Conservation (phyloP, 371 early-diverging fungal genomes). For the Circinella minor region DNA sequence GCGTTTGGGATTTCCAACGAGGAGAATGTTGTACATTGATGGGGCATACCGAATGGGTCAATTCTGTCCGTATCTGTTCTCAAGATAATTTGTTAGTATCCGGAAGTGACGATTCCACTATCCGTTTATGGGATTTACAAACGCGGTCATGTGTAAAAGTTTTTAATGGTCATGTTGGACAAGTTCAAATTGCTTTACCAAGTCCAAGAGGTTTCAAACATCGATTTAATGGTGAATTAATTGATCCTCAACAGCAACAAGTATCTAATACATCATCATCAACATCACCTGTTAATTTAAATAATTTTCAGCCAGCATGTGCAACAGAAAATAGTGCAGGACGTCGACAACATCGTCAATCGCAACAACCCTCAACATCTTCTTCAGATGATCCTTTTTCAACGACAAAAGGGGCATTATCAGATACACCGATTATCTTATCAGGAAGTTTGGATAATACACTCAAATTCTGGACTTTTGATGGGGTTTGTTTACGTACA, state of each 20-base stretch:
- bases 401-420: slow-evolving; percentile 7
- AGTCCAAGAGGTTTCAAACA: slow-evolving; percentile 52
- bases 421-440: slow-evolving; percentile 67
- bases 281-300: neutral
- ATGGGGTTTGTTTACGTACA: slow-evolving; percentile 80
- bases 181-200: slow-evolving; percentile 71
- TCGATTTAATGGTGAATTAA: slow-evolving; percentile 26
- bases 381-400: neutral
- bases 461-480: slow-evolving; percentile 85
- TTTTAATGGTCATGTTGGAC: slow-evolving; percentile 81
- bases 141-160: slow-evolving; percentile 70
- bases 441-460: slow-evolving; percentile 91
- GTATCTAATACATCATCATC: slow-evolving; percentile 1
- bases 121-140: slow-evolving; percentile 85
- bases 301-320: slow-evolving; percentile 20
- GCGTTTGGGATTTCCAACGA: slow-evolving; percentile 88
- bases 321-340: slow-evolving; percentile 12
- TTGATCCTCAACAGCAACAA: slow-evolving; percentile 8
- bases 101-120: slow-evolving; percentile 81
- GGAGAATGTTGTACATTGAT: slow-evolving; percentile 77
- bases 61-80: slow-evolving; percentile 77
- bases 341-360: neutral
- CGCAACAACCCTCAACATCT: neutral
- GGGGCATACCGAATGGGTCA: slow-evolving; percentile 90
- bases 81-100: slow-evolving; percentile 74